Evolutionary conservation across 1,284 basidiomycete genomes (phyloP), one percentile per base, ranked within the genome.

Genomic region (Golubevia pallescens): DNA sequence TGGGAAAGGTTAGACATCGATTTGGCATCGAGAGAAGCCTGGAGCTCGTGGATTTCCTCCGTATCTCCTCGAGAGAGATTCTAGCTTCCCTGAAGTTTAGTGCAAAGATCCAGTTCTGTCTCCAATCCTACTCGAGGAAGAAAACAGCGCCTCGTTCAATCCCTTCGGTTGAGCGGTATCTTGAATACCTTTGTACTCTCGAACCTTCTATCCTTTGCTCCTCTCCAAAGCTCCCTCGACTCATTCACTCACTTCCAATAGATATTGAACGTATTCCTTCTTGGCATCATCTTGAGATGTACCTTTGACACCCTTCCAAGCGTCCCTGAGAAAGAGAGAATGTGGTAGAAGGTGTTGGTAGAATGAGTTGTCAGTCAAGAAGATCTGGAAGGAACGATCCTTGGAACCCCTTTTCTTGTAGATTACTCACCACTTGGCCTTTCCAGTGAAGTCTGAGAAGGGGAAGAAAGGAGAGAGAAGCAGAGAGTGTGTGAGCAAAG

Each of bases 371-470:
- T n/a, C n/a, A n/a, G n/a, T 38, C 34, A 38, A 38, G 34, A 38
- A 38, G 5, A 4, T 38, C 34, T 5, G 34, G 10, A 5, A 10
- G 10, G 10, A 4, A 38, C 34, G 5, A 48, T 20, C 3, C 7
- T 13, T 60, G 21, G 16, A n/a, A n/a, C n/a, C n/a, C n/a, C n/a
- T n/a, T n/a, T n/a, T n/a, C n/a, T n/a, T n/a, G n/a, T n/a, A n/a
- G n/a, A n/a, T n/a, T 23, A 20, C 34, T 21, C 10, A 60, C n/a
- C 79, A 81, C 74, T 81, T 81, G 74, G 75, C 75, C 79, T 81
- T 81, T 63, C 79, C 79, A 34, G 75, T 65, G 60, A 81, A 63
- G 71, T 81, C 79, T 78, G 28, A n/a, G 28, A 56, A 32, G 32
- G 28, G 48, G 16, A 42, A 16, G 51, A 16, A 28, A 8, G 48